Percentiles rank a stretch among this genome's conserved stretches.
Conservation (phyloP, 768 basidiomycete genomes). For the Dentipellis sp. region DNA sequence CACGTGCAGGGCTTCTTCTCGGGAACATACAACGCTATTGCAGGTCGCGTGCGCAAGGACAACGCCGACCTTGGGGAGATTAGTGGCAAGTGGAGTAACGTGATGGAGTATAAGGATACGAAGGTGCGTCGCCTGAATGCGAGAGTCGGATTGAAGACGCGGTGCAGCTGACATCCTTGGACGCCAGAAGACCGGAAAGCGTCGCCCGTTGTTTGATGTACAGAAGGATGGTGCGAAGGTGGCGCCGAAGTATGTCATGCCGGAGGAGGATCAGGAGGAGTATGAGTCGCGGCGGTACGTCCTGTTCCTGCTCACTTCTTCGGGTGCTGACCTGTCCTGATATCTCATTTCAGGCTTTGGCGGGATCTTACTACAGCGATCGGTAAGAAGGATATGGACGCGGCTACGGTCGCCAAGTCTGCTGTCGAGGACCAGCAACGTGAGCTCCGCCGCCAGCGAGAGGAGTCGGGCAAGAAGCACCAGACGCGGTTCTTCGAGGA, state of each 20-base stretch:
- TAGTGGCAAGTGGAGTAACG: constrained; percentile 81
- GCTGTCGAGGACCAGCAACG: constrained; percentile 89
- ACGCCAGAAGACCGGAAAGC: constrained; percentile 45
- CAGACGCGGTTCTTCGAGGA: constrained; percentile 77
- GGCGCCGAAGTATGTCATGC: constrained; percentile 75
- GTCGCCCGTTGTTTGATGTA: constrained; percentile 80
- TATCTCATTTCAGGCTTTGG: constrained; percentile 54
- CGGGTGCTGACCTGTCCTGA: not conserved
- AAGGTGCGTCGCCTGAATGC: constrained; percentile 36
- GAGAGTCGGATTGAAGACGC: not conserved
- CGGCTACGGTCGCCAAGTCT: constrained; percentile 84
- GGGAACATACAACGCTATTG: constrained; percentile 87
- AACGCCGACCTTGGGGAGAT: constrained; percentile 73
- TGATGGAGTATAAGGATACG: constrained; percentile 74
- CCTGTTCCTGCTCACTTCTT: not conserved
- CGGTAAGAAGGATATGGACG: constrained; percentile 82
- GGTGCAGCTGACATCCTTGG: not conserved
- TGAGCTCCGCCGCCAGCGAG: constrained; percentile 63
- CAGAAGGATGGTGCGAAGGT: constrained; percentile 62
- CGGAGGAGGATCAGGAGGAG: constrained; percentile 80
- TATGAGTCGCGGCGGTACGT: constrained; percentile 82
- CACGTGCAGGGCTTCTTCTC: constrained; percentile 82
- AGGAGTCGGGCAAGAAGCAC: constrained; percentile 62
- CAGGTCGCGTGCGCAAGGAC: constrained; percentile 66
- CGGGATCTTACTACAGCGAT: constrained; percentile 78